These are phyloP conservation scores for Escallonia herrerae DNA, from an alignment of 129 eudicot genomes.

Conservation along the genomic window DNA sequence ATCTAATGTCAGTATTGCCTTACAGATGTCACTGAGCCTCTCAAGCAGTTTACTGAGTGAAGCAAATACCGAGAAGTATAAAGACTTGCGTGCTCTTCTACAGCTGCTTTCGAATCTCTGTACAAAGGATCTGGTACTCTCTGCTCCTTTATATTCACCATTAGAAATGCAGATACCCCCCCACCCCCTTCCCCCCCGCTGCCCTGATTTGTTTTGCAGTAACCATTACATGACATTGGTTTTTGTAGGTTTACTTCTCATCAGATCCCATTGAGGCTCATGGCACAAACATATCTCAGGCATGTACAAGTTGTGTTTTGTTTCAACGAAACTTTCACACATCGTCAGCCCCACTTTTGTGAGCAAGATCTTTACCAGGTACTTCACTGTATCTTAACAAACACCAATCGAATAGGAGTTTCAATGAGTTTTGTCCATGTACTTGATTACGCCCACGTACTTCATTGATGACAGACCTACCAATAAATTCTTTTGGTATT, in stretches of 20 bases:
- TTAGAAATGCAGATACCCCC: background rate
- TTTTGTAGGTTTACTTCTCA: constrained; percentile 73
- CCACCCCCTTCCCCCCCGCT: background rate
- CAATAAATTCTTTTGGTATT: background rate
- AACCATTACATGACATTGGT: background rate
- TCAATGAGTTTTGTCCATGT: too few relatives aligned
- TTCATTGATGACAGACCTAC: background rate
- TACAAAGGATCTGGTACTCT: constrained; percentile 82
- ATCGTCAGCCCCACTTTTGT: constrained; percentile 13
- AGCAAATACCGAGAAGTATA: constrained; percentile 83
- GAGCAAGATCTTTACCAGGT: constrained; percentile 91
- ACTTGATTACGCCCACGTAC: background rate
- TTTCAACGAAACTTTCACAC: background rate
- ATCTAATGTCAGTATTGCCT: constrained; percentile 8
- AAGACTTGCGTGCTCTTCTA: constrained; percentile 80
- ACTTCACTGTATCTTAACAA: background rate
- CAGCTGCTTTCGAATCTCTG: constrained; percentile 81
- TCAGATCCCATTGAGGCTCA: constrained; percentile 65
- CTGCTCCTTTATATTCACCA: background rate
- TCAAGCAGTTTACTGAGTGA: constrained; percentile 83
- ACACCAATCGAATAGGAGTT: too few relatives aligned
- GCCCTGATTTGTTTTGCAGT: background rate
- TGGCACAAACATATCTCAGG: constrained; percentile 88
- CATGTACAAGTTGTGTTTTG: background rate
- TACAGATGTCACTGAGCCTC: constrained; percentile 64